phyloP scores from a whole-genome alignment of 2,329 filamentous ascomycete genomes.

The Albophoma yamanashiensis region DNA sequence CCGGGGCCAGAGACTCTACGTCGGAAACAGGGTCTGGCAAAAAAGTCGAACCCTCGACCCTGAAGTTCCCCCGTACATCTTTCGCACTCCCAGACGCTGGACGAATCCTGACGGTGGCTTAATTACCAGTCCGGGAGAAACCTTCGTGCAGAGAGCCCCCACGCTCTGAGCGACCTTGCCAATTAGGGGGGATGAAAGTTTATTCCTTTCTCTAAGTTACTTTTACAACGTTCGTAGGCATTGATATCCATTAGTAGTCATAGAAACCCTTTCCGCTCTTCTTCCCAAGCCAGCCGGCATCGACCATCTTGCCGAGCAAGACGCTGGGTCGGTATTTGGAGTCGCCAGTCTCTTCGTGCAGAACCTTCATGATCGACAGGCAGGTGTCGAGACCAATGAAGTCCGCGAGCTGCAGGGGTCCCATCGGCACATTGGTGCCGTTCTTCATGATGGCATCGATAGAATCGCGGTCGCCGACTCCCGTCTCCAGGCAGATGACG shows the following conservation, averaged over 20 bases:
- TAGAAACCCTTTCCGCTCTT: conserved; percentile 97
- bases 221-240: not conserved
- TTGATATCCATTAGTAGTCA: conserved; percentile 50
- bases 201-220: not conserved
- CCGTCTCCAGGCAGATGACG: conserved; percentile 89
- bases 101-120: not conserved
- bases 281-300: conserved; percentile 95
- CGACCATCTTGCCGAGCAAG: conserved; percentile 86
- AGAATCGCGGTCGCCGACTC: conserved; percentile 76
- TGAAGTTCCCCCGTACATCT: not conserved
- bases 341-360: conserved; percentile 85
- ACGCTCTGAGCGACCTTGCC: not conserved
- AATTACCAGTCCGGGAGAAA: not conserved
- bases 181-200: no score
- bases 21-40: not conserved
- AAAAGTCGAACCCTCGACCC: not conserved
- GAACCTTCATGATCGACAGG: conserved; percentile 90
- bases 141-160: not conserved
- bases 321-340: conserved; percentile 91
- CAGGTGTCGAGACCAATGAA: conserved; percentile 98
- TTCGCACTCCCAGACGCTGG: not conserved
- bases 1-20: not conserved
- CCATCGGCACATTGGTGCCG: conserved; percentile 97
- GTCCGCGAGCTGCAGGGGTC: conserved; percentile 83
- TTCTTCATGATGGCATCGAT: conserved; percentile 99